Evolutionary conservation across 2,329 filamentous ascomycete species (phyloP), one percentile per base, ranked within the genome.

Genomic region (Sporothrix pseudoabietina): DNA sequence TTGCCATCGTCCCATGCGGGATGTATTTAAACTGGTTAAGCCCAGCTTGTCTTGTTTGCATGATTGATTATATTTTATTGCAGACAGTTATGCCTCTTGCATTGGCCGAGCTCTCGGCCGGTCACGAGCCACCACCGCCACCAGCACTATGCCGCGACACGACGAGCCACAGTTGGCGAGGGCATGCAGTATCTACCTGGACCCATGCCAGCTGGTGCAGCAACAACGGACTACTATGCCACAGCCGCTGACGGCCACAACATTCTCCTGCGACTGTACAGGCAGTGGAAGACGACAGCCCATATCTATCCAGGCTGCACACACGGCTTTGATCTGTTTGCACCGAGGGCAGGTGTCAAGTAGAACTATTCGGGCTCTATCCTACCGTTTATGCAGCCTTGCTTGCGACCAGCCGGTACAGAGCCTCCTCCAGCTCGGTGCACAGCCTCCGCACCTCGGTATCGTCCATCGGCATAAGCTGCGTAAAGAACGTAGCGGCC

Each of bases 391-490:
- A 52, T 16, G 49, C 49, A 54, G 3, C 12, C 49, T 54, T 54
- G 26, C n/a, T 26, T 26, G 26, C 22, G 7, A 49, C 39, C 3
- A 66, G 10, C 41, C 63, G 41, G 22, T 66, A 66, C n/a, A 66
- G 22, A 1, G 63, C 63, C 63, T 66, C 63, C 41, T 66, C 63
- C 41, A 49, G 41, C 41, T 66, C 39, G n/a, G 41, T 47, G 22
- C 63, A 66, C 22, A 66, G 4, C 39, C 19, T 49, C n/a, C 63
- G 63, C 14, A 41, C 39, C n/a, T 16, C 41, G 12, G 22, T 22
- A 41, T 66, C 63, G 39, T 66, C 63, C 63, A 66, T 66, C 3
- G 63, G 63, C 63, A 66, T 66, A 41, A 49, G 30, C 41, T 66
- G 63, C 5, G 63, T 66, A 10, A 66, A 66, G 7, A 66, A 22